A percentile compares a stretch with the other conserved stretches of the same genome.
These are phyloP conservation scores for Fusarium pseudograminearum DNA, from an alignment of 2,329 filamentous ascomycete genomes.

Conservation along the genomic window DNA sequence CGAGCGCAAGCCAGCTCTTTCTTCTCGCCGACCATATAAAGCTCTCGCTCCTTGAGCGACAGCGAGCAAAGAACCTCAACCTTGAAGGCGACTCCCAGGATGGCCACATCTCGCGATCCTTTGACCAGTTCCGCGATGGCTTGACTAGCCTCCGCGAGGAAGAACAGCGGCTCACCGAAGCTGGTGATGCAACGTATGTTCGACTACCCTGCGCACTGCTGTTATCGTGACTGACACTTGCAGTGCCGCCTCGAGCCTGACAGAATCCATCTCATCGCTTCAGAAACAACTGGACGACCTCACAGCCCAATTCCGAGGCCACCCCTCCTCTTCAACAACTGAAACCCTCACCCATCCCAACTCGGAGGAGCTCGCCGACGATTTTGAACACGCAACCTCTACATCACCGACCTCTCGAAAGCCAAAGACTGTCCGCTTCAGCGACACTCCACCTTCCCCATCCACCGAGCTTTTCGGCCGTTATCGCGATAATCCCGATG, in stretches of 20 bases:
- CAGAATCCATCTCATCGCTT: slow-evolving; percentile 75
- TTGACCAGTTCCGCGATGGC: slow-evolving; percentile 87
- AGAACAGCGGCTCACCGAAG: slow-evolving; percentile 71
- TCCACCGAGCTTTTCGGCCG: slow-evolving; percentile 62
- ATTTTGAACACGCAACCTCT: slow-evolving; percentile 74
- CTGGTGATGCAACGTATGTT: slow-evolving; percentile 71
- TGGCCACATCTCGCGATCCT: slow-evolving; percentile 86
- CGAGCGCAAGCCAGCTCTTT: slow-evolving; percentile 80
- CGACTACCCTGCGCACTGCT: background rate
- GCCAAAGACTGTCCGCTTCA: slow-evolving; percentile 87
- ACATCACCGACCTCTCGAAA: slow-evolving; percentile 50
- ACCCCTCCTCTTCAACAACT: slow-evolving; percentile 63
- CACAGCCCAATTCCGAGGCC: slow-evolving; percentile 82
- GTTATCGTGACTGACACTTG: background rate
- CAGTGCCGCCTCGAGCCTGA: slow-evolving; percentile 63
- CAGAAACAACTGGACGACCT: slow-evolving; percentile 82
- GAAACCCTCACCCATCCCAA: slow-evolving; percentile 71
- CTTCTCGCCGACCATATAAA: slow-evolving; percentile 97
- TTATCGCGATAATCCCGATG: slow-evolving; percentile 77
- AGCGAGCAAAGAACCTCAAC: slow-evolving; percentile 84
- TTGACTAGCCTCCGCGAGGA: slow-evolving; percentile 77
- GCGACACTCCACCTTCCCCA: slow-evolving; percentile 67
- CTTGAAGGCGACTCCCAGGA: slow-evolving; percentile 85
- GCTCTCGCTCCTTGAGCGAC: slow-evolving; percentile 90
- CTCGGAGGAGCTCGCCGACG: slow-evolving; percentile 69